Percentiles rank a stretch among this genome's conserved stretches.
These are phyloP conservation scores for Straminergon stramineum DNA, from an alignment of 225 moss, liverwort and hornwort species.

Conservation along the genomic window DNA sequence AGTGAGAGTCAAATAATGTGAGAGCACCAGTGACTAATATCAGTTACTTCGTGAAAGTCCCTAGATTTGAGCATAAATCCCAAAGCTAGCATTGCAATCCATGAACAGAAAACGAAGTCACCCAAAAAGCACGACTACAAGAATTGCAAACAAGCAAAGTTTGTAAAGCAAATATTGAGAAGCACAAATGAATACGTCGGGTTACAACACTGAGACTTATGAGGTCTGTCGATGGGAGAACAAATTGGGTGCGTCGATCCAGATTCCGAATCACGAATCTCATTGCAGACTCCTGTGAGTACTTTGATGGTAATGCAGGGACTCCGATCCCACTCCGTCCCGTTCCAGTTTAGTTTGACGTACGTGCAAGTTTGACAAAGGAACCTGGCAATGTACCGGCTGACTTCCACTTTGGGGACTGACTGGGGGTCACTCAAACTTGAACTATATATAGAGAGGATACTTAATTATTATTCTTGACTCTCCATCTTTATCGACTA, in stretches of 20 bases:
- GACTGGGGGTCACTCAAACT: not conserved
- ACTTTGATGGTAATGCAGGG: not conserved
- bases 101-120: no score
- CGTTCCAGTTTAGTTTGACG: not conserved
- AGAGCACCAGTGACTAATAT: not conserved
- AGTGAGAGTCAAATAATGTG: accelerated
- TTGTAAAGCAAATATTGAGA: not conserved
- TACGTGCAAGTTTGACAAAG: not conserved
- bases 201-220: not conserved
- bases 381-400: not conserved
- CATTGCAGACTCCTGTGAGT: not conserved
- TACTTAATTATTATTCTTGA: not conserved
- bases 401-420: not conserved
- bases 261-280: not conserved
- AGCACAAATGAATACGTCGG: not conserved
- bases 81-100: not conserved
- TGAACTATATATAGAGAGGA: not conserved
- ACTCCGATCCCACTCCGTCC: not conserved
- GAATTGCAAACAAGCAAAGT: not conserved
- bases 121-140: not conserved
- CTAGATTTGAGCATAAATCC: not conserved
- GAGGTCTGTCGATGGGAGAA: not conserved
- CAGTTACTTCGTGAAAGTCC: accelerated
- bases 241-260: not conserved
- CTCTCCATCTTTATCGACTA: not conserved